Evolutionary conservation across 192 early-diverging fungal species (phyloP).

Genomic region (Hyaloraphidium curvatum): DNA sequence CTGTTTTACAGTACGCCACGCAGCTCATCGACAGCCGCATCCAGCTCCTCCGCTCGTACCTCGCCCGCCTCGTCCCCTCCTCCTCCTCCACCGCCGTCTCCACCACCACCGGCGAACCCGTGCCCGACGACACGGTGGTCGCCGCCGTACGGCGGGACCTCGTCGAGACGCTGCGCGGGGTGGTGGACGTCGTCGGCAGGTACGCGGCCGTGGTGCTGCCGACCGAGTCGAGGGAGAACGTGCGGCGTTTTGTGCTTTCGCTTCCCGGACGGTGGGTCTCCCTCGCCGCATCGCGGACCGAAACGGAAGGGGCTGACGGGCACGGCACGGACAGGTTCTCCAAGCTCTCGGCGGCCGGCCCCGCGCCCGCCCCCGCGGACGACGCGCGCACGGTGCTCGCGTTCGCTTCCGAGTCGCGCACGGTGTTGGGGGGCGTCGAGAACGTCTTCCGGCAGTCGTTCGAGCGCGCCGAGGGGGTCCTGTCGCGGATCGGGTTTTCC

Average conservation of each 20-base stretch:
- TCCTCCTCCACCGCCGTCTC: conserved; percentile 9
- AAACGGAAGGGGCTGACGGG: too few species aligned
- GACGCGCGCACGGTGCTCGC: conserved; percentile 38
- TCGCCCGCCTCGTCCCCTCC: neutral
- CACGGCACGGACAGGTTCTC: conserved; percentile 12
- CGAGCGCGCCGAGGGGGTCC: conserved; percentile 38
- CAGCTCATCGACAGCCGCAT: conserved; percentile 19
- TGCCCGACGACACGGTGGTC: too few species aligned
- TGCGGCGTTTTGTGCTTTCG: conserved; percentile 62
- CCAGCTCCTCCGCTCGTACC: conserved; percentile 7
- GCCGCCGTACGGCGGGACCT: too few species aligned
- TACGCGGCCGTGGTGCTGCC: conserved; percentile 74
- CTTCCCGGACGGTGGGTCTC: conserved; percentile 59
- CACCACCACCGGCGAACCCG: too few species aligned
- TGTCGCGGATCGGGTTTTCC: too few species aligned
- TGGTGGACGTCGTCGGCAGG: conserved; percentile 67
- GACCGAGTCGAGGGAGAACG: conserved; percentile 53
- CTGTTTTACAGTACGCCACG: conserved; percentile 41
- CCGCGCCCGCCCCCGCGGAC: neutral
- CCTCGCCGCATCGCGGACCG: neutral
- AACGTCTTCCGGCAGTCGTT: conserved; percentile 48
- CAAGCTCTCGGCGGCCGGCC: conserved; percentile 16
- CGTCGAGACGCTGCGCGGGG: conserved; percentile 60
- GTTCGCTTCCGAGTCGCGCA: conserved; percentile 46
- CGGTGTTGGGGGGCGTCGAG: conserved; percentile 42